These are phyloP conservation scores for Lyophyllum decastes DNA, from an alignment of 768 basidiomycete genomes.

Conservation along the genomic window DNA sequence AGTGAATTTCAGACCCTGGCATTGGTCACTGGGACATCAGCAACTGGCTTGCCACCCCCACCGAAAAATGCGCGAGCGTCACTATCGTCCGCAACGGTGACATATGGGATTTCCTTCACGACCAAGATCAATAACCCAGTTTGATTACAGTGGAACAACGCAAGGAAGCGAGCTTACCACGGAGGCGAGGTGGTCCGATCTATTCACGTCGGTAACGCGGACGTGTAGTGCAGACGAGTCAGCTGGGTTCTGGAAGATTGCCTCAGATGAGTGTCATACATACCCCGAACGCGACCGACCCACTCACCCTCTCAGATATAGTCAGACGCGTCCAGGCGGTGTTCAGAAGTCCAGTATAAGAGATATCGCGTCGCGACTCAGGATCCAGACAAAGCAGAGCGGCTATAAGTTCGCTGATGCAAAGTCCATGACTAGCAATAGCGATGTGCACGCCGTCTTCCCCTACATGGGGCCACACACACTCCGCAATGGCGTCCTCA, in stretches of 20 bases:
- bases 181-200: slow-evolving; percentile 31
- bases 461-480: slow-evolving; percentile 60
- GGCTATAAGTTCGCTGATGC: slow-evolving; percentile 61
- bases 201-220: slow-evolving; percentile 36
- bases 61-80: slow-evolving; percentile 14
- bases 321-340: slow-evolving; percentile 74
- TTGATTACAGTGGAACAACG: neutral
- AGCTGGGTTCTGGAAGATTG: neutral
- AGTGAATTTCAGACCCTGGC: neutral
- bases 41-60: neutral
- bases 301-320: slow-evolving; percentile 43
- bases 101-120: neutral
- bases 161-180: slow-evolving; percentile 23
- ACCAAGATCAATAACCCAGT: neutral
- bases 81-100: neutral
- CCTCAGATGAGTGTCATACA: neutral
- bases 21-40: neutral
- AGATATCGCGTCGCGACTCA: slow-evolving; percentile 37
- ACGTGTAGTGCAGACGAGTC: slow-evolving; percentile 34
- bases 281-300: neutral
- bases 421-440: slow-evolving; percentile 75
- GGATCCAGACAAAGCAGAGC: slow-evolving; percentile 55
- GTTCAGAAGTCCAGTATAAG: slow-evolving; percentile 55
- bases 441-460: slow-evolving; percentile 56
- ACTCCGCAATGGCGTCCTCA: slow-evolving; percentile 47